Evolutionary conservation across 148 eudicot species (phyloP).

Genomic region (Rhododendron ferrugineum): DNA sequence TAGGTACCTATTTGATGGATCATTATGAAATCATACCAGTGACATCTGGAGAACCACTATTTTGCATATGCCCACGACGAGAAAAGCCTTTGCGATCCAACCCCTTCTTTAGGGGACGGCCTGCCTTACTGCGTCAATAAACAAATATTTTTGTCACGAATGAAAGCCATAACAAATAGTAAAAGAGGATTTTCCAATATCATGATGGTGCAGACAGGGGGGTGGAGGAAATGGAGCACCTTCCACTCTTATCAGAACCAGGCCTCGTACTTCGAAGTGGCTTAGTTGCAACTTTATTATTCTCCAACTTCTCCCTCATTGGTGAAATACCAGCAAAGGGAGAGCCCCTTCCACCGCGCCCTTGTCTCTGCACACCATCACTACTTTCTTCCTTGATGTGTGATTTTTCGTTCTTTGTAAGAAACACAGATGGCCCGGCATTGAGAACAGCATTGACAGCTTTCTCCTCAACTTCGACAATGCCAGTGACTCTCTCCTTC

Average conservation of each 20-base stretch:
- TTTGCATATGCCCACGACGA: constrained; percentile 55
- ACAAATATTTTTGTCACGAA: constrained; percentile 3
- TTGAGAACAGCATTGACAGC: constrained; percentile 37
- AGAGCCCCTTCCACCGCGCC: constrained; percentile 75
- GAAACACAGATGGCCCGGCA: constrained; percentile 38
- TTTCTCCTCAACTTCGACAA: constrained; percentile 50
- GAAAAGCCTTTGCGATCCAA: constrained; percentile 72
- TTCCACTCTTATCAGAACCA: constrained; percentile 79
- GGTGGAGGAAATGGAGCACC: constrained; percentile 31
- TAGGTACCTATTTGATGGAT: not conserved
- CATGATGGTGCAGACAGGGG: not conserved
- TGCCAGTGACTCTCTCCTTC: constrained; percentile 45
- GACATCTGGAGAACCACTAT: constrained; percentile 64
- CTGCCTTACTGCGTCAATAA: constrained; percentile 61
- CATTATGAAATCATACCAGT: constrained; percentile 36
- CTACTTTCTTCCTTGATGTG: constrained; percentile 48
- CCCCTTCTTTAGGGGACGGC: constrained; percentile 76
- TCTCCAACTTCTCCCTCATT: constrained; percentile 57
- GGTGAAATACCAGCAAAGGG: constrained; percentile 57
- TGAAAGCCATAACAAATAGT: constrained; percentile 4
- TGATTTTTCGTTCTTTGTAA: constrained; percentile 59
- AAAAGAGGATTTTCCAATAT: not conserved
- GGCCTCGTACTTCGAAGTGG: constrained; percentile 57
- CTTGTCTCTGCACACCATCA: constrained; percentile 73
- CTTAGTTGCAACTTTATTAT: constrained; percentile 42